These are phyloP conservation scores for Barnettozyma salicaria DNA, from an alignment of 805 yeast species.

Conservation along the genomic window DNA sequence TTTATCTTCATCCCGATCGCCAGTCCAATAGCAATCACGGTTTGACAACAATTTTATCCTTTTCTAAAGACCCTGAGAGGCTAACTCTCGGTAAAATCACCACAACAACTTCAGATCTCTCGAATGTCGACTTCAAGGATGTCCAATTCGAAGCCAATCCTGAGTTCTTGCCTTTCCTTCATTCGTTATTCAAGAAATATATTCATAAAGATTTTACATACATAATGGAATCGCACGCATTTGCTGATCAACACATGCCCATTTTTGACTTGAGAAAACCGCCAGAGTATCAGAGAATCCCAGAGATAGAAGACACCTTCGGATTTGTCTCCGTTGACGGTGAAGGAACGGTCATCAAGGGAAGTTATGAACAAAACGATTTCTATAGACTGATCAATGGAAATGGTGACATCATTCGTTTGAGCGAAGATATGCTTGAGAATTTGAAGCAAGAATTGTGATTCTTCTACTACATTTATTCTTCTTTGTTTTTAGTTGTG, in stretches of 20 bases:
- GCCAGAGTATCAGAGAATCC: slow-evolving; percentile 59
- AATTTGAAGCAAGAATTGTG: slow-evolving; percentile 25
- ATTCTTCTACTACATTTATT: slow-evolving; percentile 25
- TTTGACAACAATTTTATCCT: too few species aligned
- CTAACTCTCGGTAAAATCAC: slow-evolving; percentile 8
- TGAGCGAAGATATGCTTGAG: slow-evolving; percentile 46
- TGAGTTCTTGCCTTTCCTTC: slow-evolving; percentile 10
- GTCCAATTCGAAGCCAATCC: slow-evolving; percentile 11
- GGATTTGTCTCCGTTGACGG: slow-evolving; percentile 62
- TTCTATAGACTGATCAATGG: slow-evolving; percentile 49
- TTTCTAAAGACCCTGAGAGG: slow-evolving; percentile 12
- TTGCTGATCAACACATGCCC: slow-evolving; percentile 54
- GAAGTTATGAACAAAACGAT: slow-evolving; percentile 50
- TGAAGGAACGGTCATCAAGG: slow-evolving; percentile 47
- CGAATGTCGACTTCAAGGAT: slow-evolving; percentile 2
- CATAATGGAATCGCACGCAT: slow-evolving; percentile 49
- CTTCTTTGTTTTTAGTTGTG: neutral
- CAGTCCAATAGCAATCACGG: too few species aligned
- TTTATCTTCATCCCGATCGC: slow-evolving; percentile 12
- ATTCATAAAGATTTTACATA: slow-evolving; percentile 45
- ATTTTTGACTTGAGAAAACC: slow-evolving; percentile 63
- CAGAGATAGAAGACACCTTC: slow-evolving; percentile 62
- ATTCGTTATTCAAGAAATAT: slow-evolving; percentile 14
- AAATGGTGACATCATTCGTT: slow-evolving; percentile 42
- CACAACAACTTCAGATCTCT: neutral